phyloP scores from a whole-genome alignment of 2,329 filamentous ascomycete species.

The Fusarium vanettenii region DNA sequence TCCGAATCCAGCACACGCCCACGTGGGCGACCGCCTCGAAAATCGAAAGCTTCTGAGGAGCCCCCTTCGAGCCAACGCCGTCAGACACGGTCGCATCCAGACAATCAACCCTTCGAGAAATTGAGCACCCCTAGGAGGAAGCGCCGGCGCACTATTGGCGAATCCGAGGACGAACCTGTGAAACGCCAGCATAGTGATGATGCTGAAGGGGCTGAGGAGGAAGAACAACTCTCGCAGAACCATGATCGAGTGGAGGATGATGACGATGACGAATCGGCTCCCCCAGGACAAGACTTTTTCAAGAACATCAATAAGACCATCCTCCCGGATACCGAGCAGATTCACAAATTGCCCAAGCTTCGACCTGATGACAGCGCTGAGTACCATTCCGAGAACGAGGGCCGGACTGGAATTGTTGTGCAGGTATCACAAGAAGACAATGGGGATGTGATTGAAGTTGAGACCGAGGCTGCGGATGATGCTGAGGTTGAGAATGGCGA shows the following conservation, averaged over 20 bases:
- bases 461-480: neutral
- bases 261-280: conserved; percentile 21
- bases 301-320: conserved; percentile 28
- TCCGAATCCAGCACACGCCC: neutral
- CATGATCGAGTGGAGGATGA: neutral
- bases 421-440: neutral
- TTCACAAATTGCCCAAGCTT: neutral
- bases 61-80: neutral
- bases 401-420: neutral
- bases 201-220: neutral
- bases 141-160: conserved; percentile 10
- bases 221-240: neutral
- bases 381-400: neutral
- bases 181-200: conserved; percentile 17
- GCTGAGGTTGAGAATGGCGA: neutral
- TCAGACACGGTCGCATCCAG: conserved; percentile 21
- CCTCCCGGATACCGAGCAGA: neutral
- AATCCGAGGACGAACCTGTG: neutral
- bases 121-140: conserved; percentile 10
- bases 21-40: neutral
- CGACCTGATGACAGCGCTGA: neutral
- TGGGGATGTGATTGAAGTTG: neutral
- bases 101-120: neutral
- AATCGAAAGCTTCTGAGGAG: neutral
- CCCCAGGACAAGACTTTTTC: conserved; percentile 8